Evolutionary conservation across 139 green algal species (phyloP), one percentile per base, ranked within the genome.

Genomic region (Eudorina sp.): DNA sequence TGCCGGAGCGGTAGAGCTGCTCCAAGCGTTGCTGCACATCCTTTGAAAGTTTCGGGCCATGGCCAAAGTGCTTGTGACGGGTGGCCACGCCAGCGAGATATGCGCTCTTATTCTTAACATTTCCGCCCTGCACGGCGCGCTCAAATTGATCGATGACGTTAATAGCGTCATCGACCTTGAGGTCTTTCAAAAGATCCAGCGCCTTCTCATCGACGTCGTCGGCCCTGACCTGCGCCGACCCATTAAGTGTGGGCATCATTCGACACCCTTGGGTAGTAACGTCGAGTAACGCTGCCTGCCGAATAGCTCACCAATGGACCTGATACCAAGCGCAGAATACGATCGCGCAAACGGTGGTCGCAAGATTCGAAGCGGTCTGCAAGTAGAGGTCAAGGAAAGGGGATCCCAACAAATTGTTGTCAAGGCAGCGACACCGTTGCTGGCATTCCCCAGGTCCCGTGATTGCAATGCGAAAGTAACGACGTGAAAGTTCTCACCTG

Each of bases 71-170:
- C 66, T 88, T 90, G 31, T 81, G 89, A n/a, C 91, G 83, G 27
- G 83, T 84, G 72, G 91, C 90, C 3, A 94, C 90, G 29, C 91
- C 91, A 9, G 70, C 73, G 5, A 94, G 68, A 72, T 91, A 94
- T 13, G 85, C 90, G 36, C 68, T 85, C 69, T 92, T 91, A 48
- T 93, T 93, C 70, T 91, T 89, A 19, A 94, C 90, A 23, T 80
- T 74, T 11, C 68, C 68, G 8, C 19, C 73, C 29, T 90, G 51
- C 53, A 93, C 78, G 8, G 75, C 89, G 21, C 88, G 58, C 53
- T 87, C 79, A 53, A 94, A 92, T 83, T 93, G 86, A 43, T 93
- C 88, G 46, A 93, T 79, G n/a, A 89, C 53, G 40, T 90, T 83
- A 27, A 92, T 38, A 45, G 60, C 75, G 21, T 85, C 70, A n/a